Evolutionary conservation across 352 stramenopile species (phyloP).

Genomic region (Aphanomyces cochlioides): DNA sequence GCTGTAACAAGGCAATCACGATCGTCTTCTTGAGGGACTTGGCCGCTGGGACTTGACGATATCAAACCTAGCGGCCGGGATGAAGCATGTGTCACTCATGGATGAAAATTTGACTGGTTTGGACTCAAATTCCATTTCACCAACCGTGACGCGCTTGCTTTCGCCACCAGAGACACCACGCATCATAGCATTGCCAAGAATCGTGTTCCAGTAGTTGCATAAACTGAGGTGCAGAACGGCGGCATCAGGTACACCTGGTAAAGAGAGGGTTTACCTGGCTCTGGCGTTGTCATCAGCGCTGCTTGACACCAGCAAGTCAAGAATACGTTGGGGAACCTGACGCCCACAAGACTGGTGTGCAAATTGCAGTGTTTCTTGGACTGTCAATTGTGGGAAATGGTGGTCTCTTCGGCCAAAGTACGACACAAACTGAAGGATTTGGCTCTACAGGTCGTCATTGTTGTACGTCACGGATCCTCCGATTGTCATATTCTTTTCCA

Average conservation of each 20-base stretch:
- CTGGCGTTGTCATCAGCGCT: slow-evolving; percentile 44
- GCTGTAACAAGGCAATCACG: too few relatives aligned
- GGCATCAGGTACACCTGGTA: slow-evolving; percentile 54
- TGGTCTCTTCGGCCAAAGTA: slow-evolving; percentile 51
- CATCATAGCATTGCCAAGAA: slow-evolving; percentile 59
- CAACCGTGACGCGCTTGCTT: slow-evolving; percentile 67
- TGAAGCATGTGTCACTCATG: too few relatives aligned
- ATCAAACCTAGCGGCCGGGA: slow-evolving; percentile 55
- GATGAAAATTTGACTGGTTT: slow-evolving; percentile 63
- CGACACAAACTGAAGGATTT: too few relatives aligned
- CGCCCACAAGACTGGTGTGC: slow-evolving; percentile 52
- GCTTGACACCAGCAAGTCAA: slow-evolving; percentile 40
- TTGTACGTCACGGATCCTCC: slow-evolving; percentile 58
- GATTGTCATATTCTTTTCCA: slow-evolving; percentile 45
- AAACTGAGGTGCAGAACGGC: slow-evolving; percentile 51
- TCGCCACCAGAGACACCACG: slow-evolving; percentile 70
- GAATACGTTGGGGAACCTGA: slow-evolving; percentile 35
- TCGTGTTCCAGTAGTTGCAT: slow-evolving; percentile 50
- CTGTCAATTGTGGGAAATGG: slow-evolving; percentile 50
- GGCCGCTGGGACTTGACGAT: slow-evolving; percentile 48
- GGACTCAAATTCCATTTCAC: slow-evolving; percentile 76
- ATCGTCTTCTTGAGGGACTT: slow-evolving; percentile 50
- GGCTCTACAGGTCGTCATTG: slow-evolving; percentile 37
- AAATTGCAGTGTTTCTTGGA: slow-evolving; percentile 53
- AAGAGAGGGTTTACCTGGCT: slow-evolving; percentile 39